Base-by-base conservation (phyloP, 192 early-diverging fungal species). In the Funneliformis mosseae region DNA sequence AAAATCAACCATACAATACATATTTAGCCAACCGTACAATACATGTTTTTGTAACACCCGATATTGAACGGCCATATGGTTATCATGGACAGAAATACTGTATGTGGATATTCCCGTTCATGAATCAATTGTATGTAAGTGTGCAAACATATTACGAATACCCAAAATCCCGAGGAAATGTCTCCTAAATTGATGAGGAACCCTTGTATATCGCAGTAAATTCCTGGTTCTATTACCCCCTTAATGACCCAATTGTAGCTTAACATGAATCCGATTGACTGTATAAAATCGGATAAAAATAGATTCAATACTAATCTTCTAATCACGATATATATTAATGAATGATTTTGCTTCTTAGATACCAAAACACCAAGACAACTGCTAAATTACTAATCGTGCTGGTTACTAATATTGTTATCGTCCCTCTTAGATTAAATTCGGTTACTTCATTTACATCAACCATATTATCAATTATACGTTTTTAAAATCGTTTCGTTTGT, bases 341-440 rank as follows among this genome's bases (percentile, higher is more conserved):
- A 28, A 46, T 18, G 18, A 41, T 42, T 79, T 60, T 71, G 78
- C 0, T 42, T 25, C 25, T 42, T 41, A 79, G 71, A 48, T 38
- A 79, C 8, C 21, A 12, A 23, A 79, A 12, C 78, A 71, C 71
- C 42, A 23, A 4, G 23, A 66, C 9, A 27, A 23, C 42, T 10
- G 78, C 8, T 14, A 79, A 9, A 60, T 59, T 79, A 79, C 78
- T 79, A 8, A 79, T 38, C n/a, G 78, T 79, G n/a, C 78, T 79
- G 14, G 70, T 70, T 16, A 41, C 4, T n/a, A 25, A 43, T 68
- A 78, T 50, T 2, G 77, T 64, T 43, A 39, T 76, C 18, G 62
- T 63, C 14, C 74, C 74, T n/a, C 25, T 46, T 2, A 72, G 6
- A 67, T 67, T 33, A 33, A 33, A 33, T 2, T 33, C 33, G 33